Evolutionary conservation across 108 stramenopile species (phyloP), one percentile per base, ranked within the genome.

Genomic region (Pseudonitzschia delicatissima): DNA sequence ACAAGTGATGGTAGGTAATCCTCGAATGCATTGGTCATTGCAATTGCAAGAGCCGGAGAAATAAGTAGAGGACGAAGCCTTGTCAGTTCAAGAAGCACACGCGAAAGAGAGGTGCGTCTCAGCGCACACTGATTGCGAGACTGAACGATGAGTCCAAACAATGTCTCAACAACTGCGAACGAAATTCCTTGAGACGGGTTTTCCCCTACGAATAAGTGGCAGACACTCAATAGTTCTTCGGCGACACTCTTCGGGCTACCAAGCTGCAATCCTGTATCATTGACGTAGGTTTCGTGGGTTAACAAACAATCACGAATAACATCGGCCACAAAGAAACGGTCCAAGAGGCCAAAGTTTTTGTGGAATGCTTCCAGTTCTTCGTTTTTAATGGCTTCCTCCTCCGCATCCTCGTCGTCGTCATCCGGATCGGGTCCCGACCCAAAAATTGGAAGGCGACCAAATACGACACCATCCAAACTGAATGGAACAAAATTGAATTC

Each of bases 381-480:
- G 72, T 88, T 90, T 21, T 64, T 62, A 17, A 73, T 69, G 21
- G 64, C 66, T 0, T 23, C 66, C 1, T 71, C 80, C 6, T 77
- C 85, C 27, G 71, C 72, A 0, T 72, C 85, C 2, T 78, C 82
- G 17, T 82, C 82, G 4, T 85, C 88, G 23, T 78, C 80, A 18
- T 77, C 81, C 33, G 74, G 67, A 48, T 76, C 75, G 2, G 79
- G 74, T 13, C 85, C 82, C 0, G 82, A 77, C 28, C 87, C 92
- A 71, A 93, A 93, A 66, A 93, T 88, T 7, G 88, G 85, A 37
- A 93, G 81, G n/a, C 92, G 77, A 21, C 92, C 92, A 71, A 87
- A 88, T 15, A 93, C 67, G 23, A 87, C 71, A 5, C 87, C 90
- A 25, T 82, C 69, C 35, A 74, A 29, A 60, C 23, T 35, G 35